Percentiles rank a stretch among this genome's conserved stretches.
Evolutionary conservation across 1,284 basidiomycete species (phyloP).

Genomic region (Ceratobasidium theobromae): DNA sequence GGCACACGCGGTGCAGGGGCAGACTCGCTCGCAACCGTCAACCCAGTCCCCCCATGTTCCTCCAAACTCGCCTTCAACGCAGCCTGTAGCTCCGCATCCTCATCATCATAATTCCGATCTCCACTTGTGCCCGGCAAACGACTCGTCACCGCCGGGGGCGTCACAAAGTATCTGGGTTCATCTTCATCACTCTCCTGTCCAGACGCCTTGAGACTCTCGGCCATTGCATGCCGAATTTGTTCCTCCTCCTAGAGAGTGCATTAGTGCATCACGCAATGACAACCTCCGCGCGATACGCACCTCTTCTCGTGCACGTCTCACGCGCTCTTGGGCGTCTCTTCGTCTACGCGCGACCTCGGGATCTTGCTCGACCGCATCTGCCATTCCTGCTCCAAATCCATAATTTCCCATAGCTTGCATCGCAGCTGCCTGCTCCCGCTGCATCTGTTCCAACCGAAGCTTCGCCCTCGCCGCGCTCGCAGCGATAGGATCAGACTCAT

Average conservation of each 20-base stretch:
- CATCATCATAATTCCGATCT: constrained; percentile 68
- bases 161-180: constrained; percentile 38
- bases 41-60: constrained; percentile 41
- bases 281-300: background rate
- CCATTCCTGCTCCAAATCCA: constrained; percentile 39
- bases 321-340: constrained; percentile 31
- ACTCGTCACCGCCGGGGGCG: constrained; percentile 34
- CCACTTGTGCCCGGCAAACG: background rate
- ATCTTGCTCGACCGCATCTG: constrained; percentile 22
- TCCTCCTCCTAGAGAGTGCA: constrained; percentile 53
- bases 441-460: constrained; percentile 63
- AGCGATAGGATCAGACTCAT: constrained; percentile 64
- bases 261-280: background rate
- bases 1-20: constrained; percentile 41
- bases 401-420: constrained; percentile 55
- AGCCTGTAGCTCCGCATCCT: constrained; percentile 82
- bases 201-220: constrained; percentile 61
- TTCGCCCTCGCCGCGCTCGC: constrained; percentile 67
- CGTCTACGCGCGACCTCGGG: constrained; percentile 36
- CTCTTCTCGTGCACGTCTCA: constrained; percentile 36
- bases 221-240: constrained; percentile 62
- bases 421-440: constrained; percentile 66
- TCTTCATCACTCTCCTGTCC: constrained; percentile 38
- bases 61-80: constrained; percentile 82
- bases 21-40: constrained; percentile 56